phyloP scores from a whole-genome alignment of 2,329 filamentous ascomycete genomes.

The Scedosporium minutisporum region DNA sequence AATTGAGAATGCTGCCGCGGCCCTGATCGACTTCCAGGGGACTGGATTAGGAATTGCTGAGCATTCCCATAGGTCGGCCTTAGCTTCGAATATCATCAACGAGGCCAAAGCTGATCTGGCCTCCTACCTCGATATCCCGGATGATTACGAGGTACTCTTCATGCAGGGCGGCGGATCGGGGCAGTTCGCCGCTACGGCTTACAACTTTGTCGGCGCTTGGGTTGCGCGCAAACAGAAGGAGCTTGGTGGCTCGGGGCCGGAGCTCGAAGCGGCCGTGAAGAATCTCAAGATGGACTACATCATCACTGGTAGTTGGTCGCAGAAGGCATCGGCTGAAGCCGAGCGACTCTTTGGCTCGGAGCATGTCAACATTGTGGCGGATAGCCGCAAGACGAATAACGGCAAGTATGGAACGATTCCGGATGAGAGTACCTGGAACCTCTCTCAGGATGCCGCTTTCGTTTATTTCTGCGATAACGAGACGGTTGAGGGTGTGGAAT shows the following conservation, averaged over 20 bases:
- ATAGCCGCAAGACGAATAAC: slow-evolving; percentile 54
- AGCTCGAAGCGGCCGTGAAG: slow-evolving; percentile 39
- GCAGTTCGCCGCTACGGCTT: slow-evolving; percentile 73
- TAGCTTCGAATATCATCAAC: slow-evolving; percentile 70
- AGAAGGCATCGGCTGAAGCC: slow-evolving; percentile 82
- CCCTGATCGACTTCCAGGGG: slow-evolving; percentile 74
- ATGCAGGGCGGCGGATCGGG: slow-evolving; percentile 81
- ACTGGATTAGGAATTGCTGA: slow-evolving; percentile 68
- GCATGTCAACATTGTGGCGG: slow-evolving; percentile 69
- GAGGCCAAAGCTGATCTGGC: slow-evolving; percentile 67
- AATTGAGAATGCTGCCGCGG: slow-evolving; percentile 64
- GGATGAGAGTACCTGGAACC: slow-evolving; percentile 64
- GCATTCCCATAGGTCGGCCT: slow-evolving; percentile 76
- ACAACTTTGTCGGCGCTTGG: slow-evolving; percentile 80
- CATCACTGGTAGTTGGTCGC: slow-evolving; percentile 78
- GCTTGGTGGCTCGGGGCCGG: slow-evolving; percentile 40
- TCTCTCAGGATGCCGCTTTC: slow-evolving; percentile 59
- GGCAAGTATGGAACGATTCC: slow-evolving; percentile 86
- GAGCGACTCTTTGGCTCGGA: slow-evolving; percentile 65
- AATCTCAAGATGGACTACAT: slow-evolving; percentile 81
- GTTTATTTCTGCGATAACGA: slow-evolving; percentile 93
- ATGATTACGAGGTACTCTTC: slow-evolving; percentile 80
- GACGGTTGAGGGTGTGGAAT: slow-evolving; percentile 92
- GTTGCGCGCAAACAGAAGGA: slow-evolving; percentile 54
- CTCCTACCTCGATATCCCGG: slow-evolving; percentile 68